Evolutionary conservation across 2,329 filamentous ascomycete species (phyloP).

Genomic region (Exophiala alcalophila): DNA sequence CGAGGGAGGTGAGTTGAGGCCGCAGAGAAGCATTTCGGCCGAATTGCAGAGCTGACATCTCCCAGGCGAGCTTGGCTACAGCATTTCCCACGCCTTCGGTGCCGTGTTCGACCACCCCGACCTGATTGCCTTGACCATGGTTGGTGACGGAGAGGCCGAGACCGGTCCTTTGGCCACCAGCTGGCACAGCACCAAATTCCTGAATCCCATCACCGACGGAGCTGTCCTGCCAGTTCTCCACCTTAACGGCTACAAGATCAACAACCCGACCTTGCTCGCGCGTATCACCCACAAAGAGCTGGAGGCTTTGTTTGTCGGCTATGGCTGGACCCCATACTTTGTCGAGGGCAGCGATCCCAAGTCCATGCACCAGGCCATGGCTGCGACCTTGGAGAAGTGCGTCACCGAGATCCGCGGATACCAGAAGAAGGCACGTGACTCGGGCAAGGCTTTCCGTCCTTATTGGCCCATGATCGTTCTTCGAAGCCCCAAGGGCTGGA

Average conservation of each 20-base stretch:
- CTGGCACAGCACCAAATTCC: slow-evolving; percentile 80
- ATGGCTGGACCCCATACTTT: slow-evolving; percentile 77
- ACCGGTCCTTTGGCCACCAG: slow-evolving; percentile 74
- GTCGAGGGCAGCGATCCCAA: slow-evolving; percentile 72
- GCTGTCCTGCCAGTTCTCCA: slow-evolving; percentile 75
- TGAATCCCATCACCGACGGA: slow-evolving; percentile 74
- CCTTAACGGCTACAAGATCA: slow-evolving; percentile 82
- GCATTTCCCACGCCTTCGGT: slow-evolving; percentile 74
- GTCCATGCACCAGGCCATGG: slow-evolving; percentile 80
- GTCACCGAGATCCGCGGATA: slow-evolving; percentile 65
- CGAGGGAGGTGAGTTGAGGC: slow-evolving; percentile 65
- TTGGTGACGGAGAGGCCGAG: slow-evolving; percentile 78
- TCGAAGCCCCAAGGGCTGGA: slow-evolving; percentile 77
- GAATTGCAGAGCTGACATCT: slow-evolving; percentile 2
- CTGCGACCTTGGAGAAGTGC: slow-evolving; percentile 69
- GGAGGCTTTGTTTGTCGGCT: slow-evolving; percentile 65
- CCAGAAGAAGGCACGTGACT: slow-evolving; percentile 69
- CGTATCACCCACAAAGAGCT: slow-evolving; percentile 73
- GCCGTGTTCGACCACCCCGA: slow-evolving; percentile 72
- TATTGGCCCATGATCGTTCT: slow-evolving; percentile 78
- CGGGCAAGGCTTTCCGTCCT: slow-evolving; percentile 66
- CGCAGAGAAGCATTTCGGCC: too few relatives aligned
- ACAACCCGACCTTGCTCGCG: slow-evolving; percentile 71
- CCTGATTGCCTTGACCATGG: slow-evolving; percentile 72
- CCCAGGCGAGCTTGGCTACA: slow-evolving; percentile 67